Base-by-base conservation (phyloP, 192 early-diverging fungal genomes). In the Mortierella antarctica region DNA sequence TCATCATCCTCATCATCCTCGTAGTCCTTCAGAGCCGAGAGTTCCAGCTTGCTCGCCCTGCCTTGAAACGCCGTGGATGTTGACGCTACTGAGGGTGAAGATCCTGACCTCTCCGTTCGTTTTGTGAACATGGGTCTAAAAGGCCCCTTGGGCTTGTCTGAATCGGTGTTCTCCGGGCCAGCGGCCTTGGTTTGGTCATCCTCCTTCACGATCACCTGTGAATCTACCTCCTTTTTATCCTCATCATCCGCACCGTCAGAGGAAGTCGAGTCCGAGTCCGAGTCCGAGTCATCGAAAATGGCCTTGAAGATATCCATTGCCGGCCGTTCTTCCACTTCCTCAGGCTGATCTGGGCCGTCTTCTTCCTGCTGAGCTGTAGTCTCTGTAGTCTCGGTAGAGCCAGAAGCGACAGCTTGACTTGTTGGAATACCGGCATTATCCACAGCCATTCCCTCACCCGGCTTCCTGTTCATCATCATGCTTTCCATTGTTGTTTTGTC, bases 281-380 rank as follows among this genome's bases (percentile, higher is more conserved):
- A 85, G 55, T 93, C 89, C 4, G 85, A 88, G 49, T 86, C 74
- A 56, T 85, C 88, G 83, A 95, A 95, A 52, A 95, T 95, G 7
- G 93, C 91, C 78, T 94, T 94, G 66, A 95, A 95, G 2, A 95
- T 88, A 81, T 95, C 94, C 91, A 95, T 94, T 3, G 93, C 73
- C 5, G 94, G 93, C 57, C 93, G 82, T 54, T 88, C 88, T 54
- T 76, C 73, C 23, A 86, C 62, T 10, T 72, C 52, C 46, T 62
- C 61, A 5, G 52, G 60, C 15, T 57, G 51, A 52, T 69, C 63
- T 15, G 60, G 52, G 17, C 64, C 57, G 6, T 49, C 48, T n/a
- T 73, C 75, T 20, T 61, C 50, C 31, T 62, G 60, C 2, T 52
- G 47, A 31, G 50, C 48, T 11, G 82, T 54, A 23, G n/a, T n/a